phyloP scores from a whole-genome alignment of 1,139 yeast species.

The Hyphopichia burtonii region DNA sequence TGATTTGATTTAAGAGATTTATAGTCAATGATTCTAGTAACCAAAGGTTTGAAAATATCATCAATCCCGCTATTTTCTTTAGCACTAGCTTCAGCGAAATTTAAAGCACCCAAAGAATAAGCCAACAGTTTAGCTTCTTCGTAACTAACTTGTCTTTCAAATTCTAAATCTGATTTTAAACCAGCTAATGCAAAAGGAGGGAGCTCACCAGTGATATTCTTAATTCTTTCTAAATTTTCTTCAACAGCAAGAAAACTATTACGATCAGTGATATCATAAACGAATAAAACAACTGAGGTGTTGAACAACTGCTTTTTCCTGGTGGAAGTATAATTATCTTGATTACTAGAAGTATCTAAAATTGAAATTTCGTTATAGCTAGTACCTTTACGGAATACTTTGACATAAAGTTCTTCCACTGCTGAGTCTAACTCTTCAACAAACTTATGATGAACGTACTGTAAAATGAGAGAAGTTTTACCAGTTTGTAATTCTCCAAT shows the following conservation, averaged over 20 bases:
- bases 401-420: constrained; percentile 32
- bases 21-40: constrained; percentile 9
- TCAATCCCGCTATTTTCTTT: constrained; percentile 19
- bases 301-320: constrained; percentile 28
- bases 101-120: constrained; percentile 22
- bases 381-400: constrained; percentile 15
- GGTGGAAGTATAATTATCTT: constrained; percentile 28
- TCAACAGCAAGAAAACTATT: constrained; percentile 29
- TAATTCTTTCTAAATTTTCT: constrained; percentile 23
- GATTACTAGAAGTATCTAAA: constrained; percentile 23
- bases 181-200: constrained; percentile 36
- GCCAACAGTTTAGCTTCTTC: constrained; percentile 32
- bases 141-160: constrained; percentile 23
- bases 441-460: constrained; percentile 22
- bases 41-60: constrained; percentile 29
- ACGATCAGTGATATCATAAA: constrained; percentile 27
- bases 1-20: constrained; percentile 1
- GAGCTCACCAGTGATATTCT: constrained; percentile 15
- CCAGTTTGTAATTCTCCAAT: constrained; percentile 31
- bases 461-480: constrained; percentile 28
- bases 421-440: constrained; percentile 20
- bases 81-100: constrained; percentile 32
- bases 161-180: constrained; percentile 28
- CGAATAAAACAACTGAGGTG: constrained; percentile 29
- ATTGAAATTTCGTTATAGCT: constrained; percentile 26